These are phyloP conservation scores for Fusarium albosuccineum DNA, from an alignment of 2,329 filamentous ascomycete species.

Conservation along the genomic window DNA sequence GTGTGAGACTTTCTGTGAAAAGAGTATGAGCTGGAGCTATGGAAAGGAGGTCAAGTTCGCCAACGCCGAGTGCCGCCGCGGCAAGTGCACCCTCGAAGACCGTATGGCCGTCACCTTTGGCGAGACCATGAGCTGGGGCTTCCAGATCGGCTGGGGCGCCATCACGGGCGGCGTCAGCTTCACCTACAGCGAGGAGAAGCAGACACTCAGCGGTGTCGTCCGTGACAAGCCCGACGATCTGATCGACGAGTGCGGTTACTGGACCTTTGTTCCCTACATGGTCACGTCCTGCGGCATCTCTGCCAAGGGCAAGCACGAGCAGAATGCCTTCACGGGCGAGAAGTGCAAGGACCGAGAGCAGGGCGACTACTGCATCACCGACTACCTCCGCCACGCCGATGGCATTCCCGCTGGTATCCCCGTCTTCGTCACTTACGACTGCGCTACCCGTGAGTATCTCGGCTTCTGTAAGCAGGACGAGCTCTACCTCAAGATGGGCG, in stretches of 20 bases:
- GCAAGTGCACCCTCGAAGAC: background rate
- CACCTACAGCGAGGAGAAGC: constrained; percentile 13
- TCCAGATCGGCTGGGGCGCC: constrained; percentile 8
- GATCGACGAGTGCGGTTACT: constrained; percentile 23
- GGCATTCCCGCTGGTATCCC: background rate
- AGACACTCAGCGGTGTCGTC: background rate
- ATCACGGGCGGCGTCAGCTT: constrained; percentile 10
- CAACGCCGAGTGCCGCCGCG: constrained; percentile 2
- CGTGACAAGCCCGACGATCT: constrained; percentile 12
- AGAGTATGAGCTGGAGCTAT: background rate
- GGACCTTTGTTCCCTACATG: constrained; percentile 17
- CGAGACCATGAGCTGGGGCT: constrained; percentile 7
- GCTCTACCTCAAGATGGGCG: constrained; percentile 15
- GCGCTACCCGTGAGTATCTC: constrained; percentile 7
- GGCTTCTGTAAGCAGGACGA: constrained; percentile 19
- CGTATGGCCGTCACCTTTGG: constrained; percentile 3
- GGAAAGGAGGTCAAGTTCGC: constrained; percentile 1
- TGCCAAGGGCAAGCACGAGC: constrained; percentile 4
- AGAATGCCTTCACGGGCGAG: constrained; percentile 10
- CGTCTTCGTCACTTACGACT: constrained; percentile 15
- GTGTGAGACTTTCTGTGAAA: constrained; percentile 2
- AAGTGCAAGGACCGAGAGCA: constrained; percentile 17
- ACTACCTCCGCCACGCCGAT: background rate
- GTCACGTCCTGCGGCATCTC: constrained; percentile 21
- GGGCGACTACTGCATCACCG: constrained; percentile 15